These are phyloP conservation scores for Lachancea thermotolerans DNA, from an alignment of 805 yeast genomes.

Conservation along the genomic window DNA sequence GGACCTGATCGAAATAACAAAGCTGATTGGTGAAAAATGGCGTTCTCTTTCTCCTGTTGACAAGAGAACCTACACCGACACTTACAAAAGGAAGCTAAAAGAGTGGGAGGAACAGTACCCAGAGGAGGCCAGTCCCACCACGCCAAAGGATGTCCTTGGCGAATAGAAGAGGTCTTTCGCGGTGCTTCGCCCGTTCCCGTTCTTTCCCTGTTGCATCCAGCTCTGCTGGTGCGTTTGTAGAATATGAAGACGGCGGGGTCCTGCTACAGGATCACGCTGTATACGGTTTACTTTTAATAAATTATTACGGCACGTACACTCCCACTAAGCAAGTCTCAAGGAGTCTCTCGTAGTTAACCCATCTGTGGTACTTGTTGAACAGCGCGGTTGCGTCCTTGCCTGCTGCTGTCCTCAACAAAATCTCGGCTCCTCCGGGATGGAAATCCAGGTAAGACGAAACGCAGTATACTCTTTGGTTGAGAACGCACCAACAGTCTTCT, in stretches of 20 bases:
- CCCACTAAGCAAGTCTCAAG: slow-evolving; percentile 77
- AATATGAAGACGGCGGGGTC: background rate
- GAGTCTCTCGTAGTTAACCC: slow-evolving; percentile 85
- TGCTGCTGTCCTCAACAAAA: slow-evolving; percentile 61
- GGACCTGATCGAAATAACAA: slow-evolving; percentile 31
- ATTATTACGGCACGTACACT: slow-evolving; percentile 18
- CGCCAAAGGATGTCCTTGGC: background rate
- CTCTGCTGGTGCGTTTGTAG: background rate
- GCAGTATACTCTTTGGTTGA: slow-evolving; percentile 77
- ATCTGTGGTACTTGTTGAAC: slow-evolving; percentile 64
- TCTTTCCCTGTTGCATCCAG: no score
- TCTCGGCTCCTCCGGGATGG: slow-evolving; percentile 90
- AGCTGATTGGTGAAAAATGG: slow-evolving; percentile 31
- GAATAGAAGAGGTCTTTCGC: background rate
- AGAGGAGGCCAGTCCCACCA: slow-evolving; percentile 15
- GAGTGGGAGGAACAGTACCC: slow-evolving; percentile 36
- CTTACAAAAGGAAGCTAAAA: slow-evolving; percentile 32
- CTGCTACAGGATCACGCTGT: no score
- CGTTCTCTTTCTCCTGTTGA: slow-evolving; percentile 24
- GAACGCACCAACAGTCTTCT: slow-evolving; percentile 82
- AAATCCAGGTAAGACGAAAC: slow-evolving; percentile 75
- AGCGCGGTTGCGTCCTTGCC: slow-evolving; percentile 76
- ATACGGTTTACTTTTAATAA: no score
- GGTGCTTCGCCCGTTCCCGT: no score
- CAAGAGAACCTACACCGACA: slow-evolving; percentile 29